Evolutionary conservation across 2,329 filamentous ascomycete genomes (phyloP).

Genomic region (Diaporthe ilicicola): DNA sequence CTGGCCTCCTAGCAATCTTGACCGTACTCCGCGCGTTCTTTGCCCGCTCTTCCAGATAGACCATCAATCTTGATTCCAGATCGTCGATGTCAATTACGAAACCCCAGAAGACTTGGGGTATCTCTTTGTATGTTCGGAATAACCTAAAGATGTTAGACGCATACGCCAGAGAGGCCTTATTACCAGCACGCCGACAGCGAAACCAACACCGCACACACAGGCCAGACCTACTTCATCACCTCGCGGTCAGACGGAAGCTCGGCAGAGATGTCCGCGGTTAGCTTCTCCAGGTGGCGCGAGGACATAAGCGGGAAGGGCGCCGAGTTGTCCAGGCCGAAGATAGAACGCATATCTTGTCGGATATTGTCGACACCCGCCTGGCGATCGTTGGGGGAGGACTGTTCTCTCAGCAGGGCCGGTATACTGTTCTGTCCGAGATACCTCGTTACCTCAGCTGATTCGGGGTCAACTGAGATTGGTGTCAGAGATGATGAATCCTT

Average conservation of each 20-base stretch:
- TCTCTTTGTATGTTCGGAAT: slow-evolving; percentile 73
- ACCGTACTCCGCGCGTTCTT: slow-evolving; percentile 55
- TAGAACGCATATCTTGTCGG: slow-evolving; percentile 71
- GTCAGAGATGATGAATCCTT: slow-evolving; percentile 30
- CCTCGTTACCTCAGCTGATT: slow-evolving; percentile 62
- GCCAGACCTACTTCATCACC: slow-evolving; percentile 68
- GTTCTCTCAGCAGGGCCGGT: slow-evolving; percentile 70
- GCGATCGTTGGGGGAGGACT: slow-evolving; percentile 61
- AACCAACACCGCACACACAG: slow-evolving; percentile 3
- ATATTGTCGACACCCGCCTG: slow-evolving; percentile 63
- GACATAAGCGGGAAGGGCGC: slow-evolving; percentile 75
- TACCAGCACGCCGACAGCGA: background rate
- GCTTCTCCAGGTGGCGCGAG: slow-evolving; percentile 64
- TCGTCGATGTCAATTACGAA: slow-evolving; percentile 73
- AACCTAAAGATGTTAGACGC: slow-evolving; percentile 51
- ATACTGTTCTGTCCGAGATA: slow-evolving; percentile 75
- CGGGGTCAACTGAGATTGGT: slow-evolving; percentile 56
- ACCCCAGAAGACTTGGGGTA: slow-evolving; percentile 73
- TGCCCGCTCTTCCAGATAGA: slow-evolving; percentile 71
- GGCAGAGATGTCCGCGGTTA: slow-evolving; percentile 67
- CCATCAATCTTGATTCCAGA: slow-evolving; percentile 70
- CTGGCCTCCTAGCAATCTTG: slow-evolving; percentile 54
- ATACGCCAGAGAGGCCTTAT: background rate
- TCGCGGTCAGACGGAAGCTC: slow-evolving; percentile 72
- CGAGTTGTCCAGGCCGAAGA: slow-evolving; percentile 71